A percentile compares a stretch with the other conserved stretches of the same genome.
Evolutionary conservation across 805 yeast genomes (phyloP).

Genomic region (Nakazawaea ishiwadae): DNA sequence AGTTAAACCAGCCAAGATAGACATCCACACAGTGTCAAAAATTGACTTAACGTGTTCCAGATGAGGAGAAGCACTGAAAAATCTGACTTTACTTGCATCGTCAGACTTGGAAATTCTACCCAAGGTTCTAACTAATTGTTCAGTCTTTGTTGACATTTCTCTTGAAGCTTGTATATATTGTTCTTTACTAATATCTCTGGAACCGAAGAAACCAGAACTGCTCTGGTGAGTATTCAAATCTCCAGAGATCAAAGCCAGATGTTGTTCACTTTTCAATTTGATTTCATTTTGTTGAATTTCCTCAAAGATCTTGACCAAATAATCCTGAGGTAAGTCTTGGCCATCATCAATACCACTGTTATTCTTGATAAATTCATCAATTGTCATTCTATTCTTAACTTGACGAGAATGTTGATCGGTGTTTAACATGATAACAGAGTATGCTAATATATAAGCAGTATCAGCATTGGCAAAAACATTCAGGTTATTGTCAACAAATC

Average conservation of each 20-base stretch:
- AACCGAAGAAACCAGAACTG: conserved; percentile 49
- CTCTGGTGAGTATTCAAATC: conserved; percentile 34
- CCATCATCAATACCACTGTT: conserved; percentile 93
- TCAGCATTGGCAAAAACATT: conserved; percentile 87
- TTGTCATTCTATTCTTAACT: conserved; percentile 80
- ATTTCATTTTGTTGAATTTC: conserved; percentile 86
- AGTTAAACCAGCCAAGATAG: conserved; percentile 88
- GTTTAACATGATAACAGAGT: conserved; percentile 87
- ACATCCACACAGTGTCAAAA: conserved; percentile 96
- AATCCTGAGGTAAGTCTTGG: conserved; percentile 71
- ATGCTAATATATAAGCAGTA: conserved; percentile 87
- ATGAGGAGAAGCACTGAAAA: conserved; percentile 73
- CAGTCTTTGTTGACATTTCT: conserved; percentile 88
- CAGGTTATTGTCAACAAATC: conserved; percentile 86
- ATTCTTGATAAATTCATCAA: conserved; percentile 80
- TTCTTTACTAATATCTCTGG: conserved; percentile 66
- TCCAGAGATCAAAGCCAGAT: conserved; percentile 78
- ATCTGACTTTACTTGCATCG: conserved; percentile 43
- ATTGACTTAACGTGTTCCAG: conserved; percentile 89
- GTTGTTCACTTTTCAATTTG: conserved; percentile 88
- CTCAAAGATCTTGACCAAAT: conserved; percentile 60
- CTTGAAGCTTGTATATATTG: conserved; percentile 90
- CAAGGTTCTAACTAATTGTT: conserved; percentile 67
- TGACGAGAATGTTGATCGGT: conserved; percentile 92
- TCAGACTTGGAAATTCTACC: conserved; percentile 39